Base-by-base conservation (phyloP, 805 yeast genomes). In the Candida schatavii region DNA sequence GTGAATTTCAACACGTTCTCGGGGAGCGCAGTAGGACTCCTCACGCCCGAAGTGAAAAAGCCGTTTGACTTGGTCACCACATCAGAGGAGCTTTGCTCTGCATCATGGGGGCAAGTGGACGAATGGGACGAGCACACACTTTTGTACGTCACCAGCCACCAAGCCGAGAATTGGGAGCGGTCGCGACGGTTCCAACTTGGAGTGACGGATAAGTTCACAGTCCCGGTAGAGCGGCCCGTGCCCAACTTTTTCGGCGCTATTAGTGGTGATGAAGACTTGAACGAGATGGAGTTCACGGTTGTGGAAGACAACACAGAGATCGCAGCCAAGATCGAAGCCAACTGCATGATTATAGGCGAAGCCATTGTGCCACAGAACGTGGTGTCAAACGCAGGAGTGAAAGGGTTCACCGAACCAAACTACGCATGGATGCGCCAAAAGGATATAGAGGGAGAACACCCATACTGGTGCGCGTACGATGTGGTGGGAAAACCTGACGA, bases 101-200 rank as follows among this genome's bases (percentile, higher is more conserved):
- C 67, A 13, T 63, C 70, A 11, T 65, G 70, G 70, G 66, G 61
- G 4, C 71, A 66, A 44, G 32, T 62, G 2, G 49, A 49, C 33
- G 64, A 52, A 18, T 43, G 21, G 2, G 64, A 64, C 35, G 56
- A 52, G 29, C 41, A 41, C 33, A 44, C 51, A 2, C 45, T 66
- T 22, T 27, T 63, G 7, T 66, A 62, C 42, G 54, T 61, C 5
- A 64, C 71, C 3, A 47, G 61, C 3, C 67, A 63, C 44, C 72
- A 66, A 44, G 48, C 64, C n/a, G 66, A 65, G 37, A 62, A 61
- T 33, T 56, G 57, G 51, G 27, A 52, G 17, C 20, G 17, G 42
- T 14, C 21, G 4, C 15, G 19, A 15, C 15, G 18, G 20, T 54
- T 61, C 42, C 42, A 44, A 17, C 27, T 33, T 3, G 53, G 43